Evolutionary conservation across 495 filamentous ascomycete species (phyloP).

Genomic region (Hypoxylon fuscum): DNA sequence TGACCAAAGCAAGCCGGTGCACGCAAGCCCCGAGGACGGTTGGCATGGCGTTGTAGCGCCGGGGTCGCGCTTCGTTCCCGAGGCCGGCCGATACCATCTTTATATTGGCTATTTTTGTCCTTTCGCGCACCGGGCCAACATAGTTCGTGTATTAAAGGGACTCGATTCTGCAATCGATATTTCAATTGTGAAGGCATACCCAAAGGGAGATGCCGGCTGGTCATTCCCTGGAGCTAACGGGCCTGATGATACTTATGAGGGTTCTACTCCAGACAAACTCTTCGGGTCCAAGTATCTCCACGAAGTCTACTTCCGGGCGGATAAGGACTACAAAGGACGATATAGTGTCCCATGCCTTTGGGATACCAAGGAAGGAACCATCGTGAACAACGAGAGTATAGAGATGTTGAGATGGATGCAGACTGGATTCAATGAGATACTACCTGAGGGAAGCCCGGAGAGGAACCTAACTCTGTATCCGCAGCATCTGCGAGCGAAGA

Average conservation of each 20-base stretch:
- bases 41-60: slow-evolving; percentile 33
- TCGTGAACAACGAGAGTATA: slow-evolving; percentile 86
- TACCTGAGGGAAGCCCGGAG: slow-evolving; percentile 62
- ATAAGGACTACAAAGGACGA: slow-evolving; percentile 73
- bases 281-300: slow-evolving; percentile 66
- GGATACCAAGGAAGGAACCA: slow-evolving; percentile 74
- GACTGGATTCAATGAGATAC: slow-evolving; percentile 73
- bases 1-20: slow-evolving; percentile 18
- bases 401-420: slow-evolving; percentile 82
- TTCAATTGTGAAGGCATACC: slow-evolving; percentile 57
- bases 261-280: slow-evolving; percentile 66
- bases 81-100: slow-evolving; percentile 77
- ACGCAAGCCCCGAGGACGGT: slow-evolving; percentile 25
- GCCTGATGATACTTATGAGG: slow-evolving; percentile 63
- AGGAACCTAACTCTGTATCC: slow-evolving; percentile 63
- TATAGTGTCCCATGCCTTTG: slow-evolving; percentile 85
- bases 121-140: slow-evolving; percentile 73
- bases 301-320: slow-evolving; percentile 76
- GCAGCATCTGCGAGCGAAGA: slow-evolving; percentile 57
- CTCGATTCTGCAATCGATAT: slow-evolving; percentile 74
- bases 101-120: slow-evolving; percentile 62
- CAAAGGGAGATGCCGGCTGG: slow-evolving; percentile 66
- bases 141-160: slow-evolving; percentile 77
- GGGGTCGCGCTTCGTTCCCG: slow-evolving; percentile 61
- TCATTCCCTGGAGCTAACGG: slow-evolving; percentile 66